Evolutionary conservation across 1,284 basidiomycete species (phyloP), one percentile per base, ranked within the genome.

Genomic region (Agaricales sp.): DNA sequence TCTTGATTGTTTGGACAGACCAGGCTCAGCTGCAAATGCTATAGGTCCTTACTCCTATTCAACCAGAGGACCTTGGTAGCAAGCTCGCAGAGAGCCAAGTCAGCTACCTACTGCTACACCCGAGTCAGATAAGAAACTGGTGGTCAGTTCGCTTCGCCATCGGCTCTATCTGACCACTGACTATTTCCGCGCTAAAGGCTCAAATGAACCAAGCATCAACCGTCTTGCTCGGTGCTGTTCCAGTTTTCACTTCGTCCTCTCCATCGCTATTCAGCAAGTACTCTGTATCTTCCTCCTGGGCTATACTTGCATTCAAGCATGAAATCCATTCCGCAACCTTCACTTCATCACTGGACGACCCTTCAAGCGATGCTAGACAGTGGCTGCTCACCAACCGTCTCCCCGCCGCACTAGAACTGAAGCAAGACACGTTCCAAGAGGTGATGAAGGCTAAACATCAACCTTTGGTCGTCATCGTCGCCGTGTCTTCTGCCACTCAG

Each of bases 391-490:
- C 66, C 1, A 76, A 93, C 61, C 80, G 82, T 35, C 75, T 89
- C 21, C 89, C 90, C 0, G 78, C 77, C 1, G 65, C 78, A 2
- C 59, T 80, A 14, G 83, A 92, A 60, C 76, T 96, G 25, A 80
- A 77, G 8, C 44, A 45, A 18, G 44, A 22, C 23, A 45, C 19
- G 4, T 45, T 45, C 21, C 44, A 45, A 24, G n/a, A 41, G 6
- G 19, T 95, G 35, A 91, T 95, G 88, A 83, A 85, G 51, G 81
- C 83, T 2, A 75, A 80, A 0, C 72, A 80, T 43, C 62, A 71
- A 2, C 82, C 88, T 1, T 72, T 92, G 13, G 87, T 95, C 2
- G 83, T 93, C 3, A 73, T 96, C 45, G 82, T 76, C 46, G 76
- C 78, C 2, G 68, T 73, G 12, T 66, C 67, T 0, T 53, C 55